A percentile compares a stretch with the other conserved stretches of the same genome.
phyloP scores from a whole-genome alignment of 2,329 filamentous ascomycete genomes.

The Calycina herbarum region DNA sequence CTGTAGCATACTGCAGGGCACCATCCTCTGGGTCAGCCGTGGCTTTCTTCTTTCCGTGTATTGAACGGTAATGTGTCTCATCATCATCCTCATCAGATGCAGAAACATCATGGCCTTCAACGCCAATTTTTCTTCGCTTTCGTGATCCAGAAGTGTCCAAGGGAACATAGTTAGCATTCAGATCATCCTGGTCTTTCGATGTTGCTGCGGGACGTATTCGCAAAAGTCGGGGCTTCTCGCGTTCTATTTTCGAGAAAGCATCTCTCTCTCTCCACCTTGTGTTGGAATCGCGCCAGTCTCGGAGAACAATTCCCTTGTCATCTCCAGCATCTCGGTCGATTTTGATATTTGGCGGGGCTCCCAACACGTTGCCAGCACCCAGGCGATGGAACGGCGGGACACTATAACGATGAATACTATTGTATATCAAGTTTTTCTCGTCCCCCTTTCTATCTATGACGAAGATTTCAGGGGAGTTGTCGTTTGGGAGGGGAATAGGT shows the following conservation, averaged over 20 bases:
- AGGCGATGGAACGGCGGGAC: conserved; percentile 70
- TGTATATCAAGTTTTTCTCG: conserved; percentile 71
- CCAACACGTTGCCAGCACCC: conserved; percentile 71
- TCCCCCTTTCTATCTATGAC: conserved; percentile 76
- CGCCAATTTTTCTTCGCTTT: conserved; percentile 34
- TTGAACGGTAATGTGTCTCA: conserved; percentile 55
- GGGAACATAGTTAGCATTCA: conserved; percentile 49
- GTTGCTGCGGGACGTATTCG: conserved; percentile 40
- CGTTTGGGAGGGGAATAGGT: conserved; percentile 2
- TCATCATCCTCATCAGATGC: conserved; percentile 50
- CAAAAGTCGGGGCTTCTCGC: conserved; percentile 43
- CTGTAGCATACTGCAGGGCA: conserved; percentile 47
- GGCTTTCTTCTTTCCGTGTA: conserved; percentile 60
- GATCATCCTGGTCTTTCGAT: conserved; percentile 25
- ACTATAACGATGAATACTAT: conserved; percentile 68
- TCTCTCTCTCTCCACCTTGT: conserved; percentile 43
- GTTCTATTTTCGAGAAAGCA: conserved; percentile 46
- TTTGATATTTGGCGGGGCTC: conserved; percentile 56
- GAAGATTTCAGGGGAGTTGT: conserved; percentile 44
- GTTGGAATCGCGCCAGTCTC: conserved; percentile 40
- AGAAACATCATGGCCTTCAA: conserved; percentile 39
- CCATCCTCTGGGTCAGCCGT: conserved; percentile 34
- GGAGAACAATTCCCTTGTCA: conserved; percentile 52
- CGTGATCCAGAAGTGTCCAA: conserved; percentile 41
- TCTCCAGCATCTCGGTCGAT: conserved; percentile 62